Evolutionary conservation across 306 rosid species (phyloP), one percentile per base, ranked within the genome.

Genomic region (cucumber (Cucumis sativus)): DNA sequence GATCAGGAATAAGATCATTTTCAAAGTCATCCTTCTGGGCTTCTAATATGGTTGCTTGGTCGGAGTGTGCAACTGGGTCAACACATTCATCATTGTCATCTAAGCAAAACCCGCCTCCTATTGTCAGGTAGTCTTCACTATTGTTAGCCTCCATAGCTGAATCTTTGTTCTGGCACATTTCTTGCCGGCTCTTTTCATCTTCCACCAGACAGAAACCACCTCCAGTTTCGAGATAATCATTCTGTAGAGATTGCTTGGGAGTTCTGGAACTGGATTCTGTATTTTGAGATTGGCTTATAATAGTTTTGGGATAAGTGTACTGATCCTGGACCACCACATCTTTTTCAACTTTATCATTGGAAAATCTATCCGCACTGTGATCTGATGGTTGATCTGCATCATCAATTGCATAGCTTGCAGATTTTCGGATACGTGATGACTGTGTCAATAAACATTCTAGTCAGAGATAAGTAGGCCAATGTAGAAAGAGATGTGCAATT

Each of bases 361-460:
- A 72, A 61, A 58, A 61, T 68, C 74, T 73, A 78, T 81, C 80
- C 52, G 80, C 80, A 51, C 63, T 74, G 66, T 30, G 80, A 78
- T 85, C 86, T 78, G 80, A 64, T 67, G 82, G 81, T 67, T 74
- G 76, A 63, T 80, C 84, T 23, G 33, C 58, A 74, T 88, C 90
- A 45, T 87, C 94, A 64, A 83, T 33, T 6, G 77, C 52, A 83
- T 91, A 94, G 80, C 85, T 83, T 71, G 87, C 88, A 63, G 88
- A 85, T 82, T 87, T 91, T 81, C 88, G 89, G 69, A 84, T 39
- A 15, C 96, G 91, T 61, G 13, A 74, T 21, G 98, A 91, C 98
- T 94, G 91, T 21, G 37, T 57, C 35, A 79, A 82, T 64, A 68
- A n/a, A 62, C 52, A 49, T 25, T 20, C 21, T 13, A 71, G 41